Evolutionary conservation across 805 yeast genomes (phyloP).

Genomic region (Yarrowia sp.): DNA sequence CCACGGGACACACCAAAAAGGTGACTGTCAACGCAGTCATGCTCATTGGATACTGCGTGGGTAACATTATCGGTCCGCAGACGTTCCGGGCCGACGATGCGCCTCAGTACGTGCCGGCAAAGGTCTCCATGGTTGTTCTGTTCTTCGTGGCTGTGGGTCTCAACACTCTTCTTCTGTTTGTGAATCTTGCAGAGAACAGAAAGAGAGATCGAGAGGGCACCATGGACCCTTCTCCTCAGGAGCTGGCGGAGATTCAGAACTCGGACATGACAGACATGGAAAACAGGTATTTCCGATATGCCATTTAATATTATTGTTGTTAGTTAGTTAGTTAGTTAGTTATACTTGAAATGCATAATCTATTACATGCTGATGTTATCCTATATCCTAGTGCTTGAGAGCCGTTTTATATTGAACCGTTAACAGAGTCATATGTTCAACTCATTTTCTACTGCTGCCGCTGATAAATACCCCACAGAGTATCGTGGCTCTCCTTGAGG

Average conservation of each 20-base stretch:
- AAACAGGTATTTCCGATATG: constrained; percentile 11
- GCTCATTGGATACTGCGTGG: constrained; percentile 10
- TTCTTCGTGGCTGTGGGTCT: constrained; percentile 8
- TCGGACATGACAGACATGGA: constrained; percentile 21
- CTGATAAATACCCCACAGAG: constrained; percentile 31
- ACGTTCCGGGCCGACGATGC: constrained; percentile 13
- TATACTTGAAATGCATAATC: constrained; percentile 1
- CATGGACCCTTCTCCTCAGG: neutral
- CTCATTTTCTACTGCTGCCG: neutral
- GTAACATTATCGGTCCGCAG: constrained; percentile 24
- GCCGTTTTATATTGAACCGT: no score
- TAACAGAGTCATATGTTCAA: no score
- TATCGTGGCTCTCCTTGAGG: constrained; percentile 24
- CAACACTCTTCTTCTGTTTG: constrained; percentile 2
- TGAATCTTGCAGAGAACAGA: constrained; percentile 4
- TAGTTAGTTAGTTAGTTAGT: no score
- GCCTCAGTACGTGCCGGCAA: constrained; percentile 11
- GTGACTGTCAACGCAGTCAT: constrained; percentile 19
- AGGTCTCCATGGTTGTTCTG: constrained; percentile 10
- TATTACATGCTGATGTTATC: neutral
- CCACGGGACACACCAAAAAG: constrained; percentile 14
- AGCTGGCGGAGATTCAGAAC: constrained; percentile 4
- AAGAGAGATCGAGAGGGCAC: constrained; percentile 7
- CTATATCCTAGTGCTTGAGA: neutral
- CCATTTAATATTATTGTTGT: neutral